A percentile compares a stretch with the other conserved stretches of the same genome.
Conservation (phyloP, 1,139 yeast species). For the Meyerozyma athensensis region DNA sequence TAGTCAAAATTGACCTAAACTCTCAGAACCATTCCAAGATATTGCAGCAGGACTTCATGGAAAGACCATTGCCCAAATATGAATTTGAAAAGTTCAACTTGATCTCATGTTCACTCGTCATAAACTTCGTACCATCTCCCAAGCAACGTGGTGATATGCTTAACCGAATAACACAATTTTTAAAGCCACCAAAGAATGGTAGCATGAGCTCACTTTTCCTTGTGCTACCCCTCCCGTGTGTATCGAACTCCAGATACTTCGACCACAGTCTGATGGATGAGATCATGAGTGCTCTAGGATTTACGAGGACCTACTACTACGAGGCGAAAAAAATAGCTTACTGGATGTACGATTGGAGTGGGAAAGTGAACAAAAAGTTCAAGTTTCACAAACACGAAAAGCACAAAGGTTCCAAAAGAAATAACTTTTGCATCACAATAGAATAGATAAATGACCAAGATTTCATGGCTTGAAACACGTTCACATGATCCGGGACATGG, state of each 20-base stretch:
- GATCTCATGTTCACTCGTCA: slow-evolving; percentile 78
- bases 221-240: slow-evolving; percentile 86
- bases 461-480: background rate
- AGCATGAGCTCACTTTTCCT: slow-evolving; percentile 49
- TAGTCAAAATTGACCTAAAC: slow-evolving; percentile 71
- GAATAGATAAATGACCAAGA: slow-evolving; percentile 7
- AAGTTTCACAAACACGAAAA: slow-evolving; percentile 40
- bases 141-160: slow-evolving; percentile 74
- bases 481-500: too few species aligned
- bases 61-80: slow-evolving; percentile 54
- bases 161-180: slow-evolving; percentile 51
- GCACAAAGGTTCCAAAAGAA: slow-evolving; percentile 49
- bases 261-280: slow-evolving; percentile 37
- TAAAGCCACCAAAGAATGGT: slow-evolving; percentile 29
- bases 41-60: slow-evolving; percentile 77
- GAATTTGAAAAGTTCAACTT: slow-evolving; percentile 51
- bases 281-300: slow-evolving; percentile 61
- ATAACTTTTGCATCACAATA: slow-evolving; percentile 55
- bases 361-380: slow-evolving; percentile 12
- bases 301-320: slow-evolving; percentile 39
- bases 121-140: slow-evolving; percentile 81
- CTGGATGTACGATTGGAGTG: slow-evolving; percentile 58
- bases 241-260: slow-evolving; percentile 75
- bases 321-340: slow-evolving; percentile 76
- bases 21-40: slow-evolving; percentile 69